A percentile compares a stretch with the other conserved stretches of the same genome.
Evolutionary conservation across 805 yeast genomes (phyloP).

Genomic region (Myxozyma kluyveri): DNA sequence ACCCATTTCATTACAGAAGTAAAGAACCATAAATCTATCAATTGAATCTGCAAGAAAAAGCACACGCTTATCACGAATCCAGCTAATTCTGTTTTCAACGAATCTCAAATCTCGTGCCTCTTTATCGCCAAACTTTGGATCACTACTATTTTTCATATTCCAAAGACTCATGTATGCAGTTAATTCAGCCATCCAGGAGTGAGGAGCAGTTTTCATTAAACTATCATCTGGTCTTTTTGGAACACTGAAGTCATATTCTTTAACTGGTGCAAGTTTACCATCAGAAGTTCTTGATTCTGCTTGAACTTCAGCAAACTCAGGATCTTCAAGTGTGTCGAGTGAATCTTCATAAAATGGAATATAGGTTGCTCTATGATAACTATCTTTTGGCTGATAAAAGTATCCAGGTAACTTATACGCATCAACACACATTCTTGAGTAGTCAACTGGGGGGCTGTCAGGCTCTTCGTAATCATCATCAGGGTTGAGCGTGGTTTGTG

Average conservation of each 20-base stretch:
- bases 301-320: background rate
- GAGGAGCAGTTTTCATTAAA: background rate
- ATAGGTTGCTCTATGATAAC: conserved; percentile 4
- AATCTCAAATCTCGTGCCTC: conserved; percentile 4
- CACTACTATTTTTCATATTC: background rate
- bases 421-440: conserved; percentile 11
- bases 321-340: conserved; percentile 1
- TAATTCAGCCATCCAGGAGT: conserved; percentile 12
- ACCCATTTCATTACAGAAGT: conserved; percentile 21
- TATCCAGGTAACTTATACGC: conserved; percentile 27
- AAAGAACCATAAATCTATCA: conserved; percentile 23
- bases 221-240: background rate
- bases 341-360: conserved; percentile 10
- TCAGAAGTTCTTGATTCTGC: conserved; percentile 1
- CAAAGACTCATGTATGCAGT: background rate
- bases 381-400: conserved; percentile 2
- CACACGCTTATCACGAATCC: conserved; percentile 22
- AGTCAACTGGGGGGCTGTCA: background rate
- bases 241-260: background rate
- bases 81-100: conserved; percentile 9
- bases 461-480: background rate
- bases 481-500: no score
- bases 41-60: conserved; percentile 25
- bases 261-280: background rate
- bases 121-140: background rate